These are phyloP conservation scores for Chrysoporthe cubensis DNA, from an alignment of 2,329 filamentous ascomycete species.

Conservation along the genomic window DNA sequence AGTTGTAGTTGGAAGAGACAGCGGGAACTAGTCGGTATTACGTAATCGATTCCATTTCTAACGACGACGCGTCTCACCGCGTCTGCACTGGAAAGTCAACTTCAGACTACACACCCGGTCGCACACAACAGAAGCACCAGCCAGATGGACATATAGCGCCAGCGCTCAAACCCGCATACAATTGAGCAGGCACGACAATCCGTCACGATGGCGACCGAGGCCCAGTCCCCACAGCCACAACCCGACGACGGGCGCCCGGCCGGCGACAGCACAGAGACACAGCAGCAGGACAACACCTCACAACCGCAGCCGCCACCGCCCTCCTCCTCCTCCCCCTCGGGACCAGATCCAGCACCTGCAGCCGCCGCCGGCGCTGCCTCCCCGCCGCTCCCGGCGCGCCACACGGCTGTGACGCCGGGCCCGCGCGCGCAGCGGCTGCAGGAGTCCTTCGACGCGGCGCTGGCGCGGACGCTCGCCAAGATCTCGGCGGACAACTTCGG, in stretches of 20 bases:
- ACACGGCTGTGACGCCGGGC: constrained; percentile 54
- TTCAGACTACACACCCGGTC: not conserved
- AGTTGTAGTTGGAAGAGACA: not conserved
- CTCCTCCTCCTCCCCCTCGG: constrained; percentile 6
- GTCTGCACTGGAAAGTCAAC: not conserved
- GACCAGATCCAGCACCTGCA: not conserved
- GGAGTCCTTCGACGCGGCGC: constrained; percentile 55
- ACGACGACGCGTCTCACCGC: constrained; percentile 4
- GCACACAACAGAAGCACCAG: not conserved
- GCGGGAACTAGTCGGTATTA: not conserved
- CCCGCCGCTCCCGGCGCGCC: constrained; percentile 46
- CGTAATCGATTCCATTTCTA: not conserved
- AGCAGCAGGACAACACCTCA: not conserved
- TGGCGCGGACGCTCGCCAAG: constrained; percentile 58
- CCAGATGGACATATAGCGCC: constrained; percentile 6
- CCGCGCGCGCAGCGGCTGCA: constrained; percentile 60
- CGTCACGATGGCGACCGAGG: constrained; percentile 24
- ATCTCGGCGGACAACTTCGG: constrained; percentile 62
- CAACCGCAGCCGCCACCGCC: not conserved
- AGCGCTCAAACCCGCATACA: not conserved
- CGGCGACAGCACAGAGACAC: not conserved
- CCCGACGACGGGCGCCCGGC: constrained; percentile 9
- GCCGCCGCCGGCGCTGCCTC: constrained; percentile 33
- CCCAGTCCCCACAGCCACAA: constrained; percentile 17
- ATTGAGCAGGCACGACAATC: not conserved